phyloP scores from a whole-genome alignment of 2,329 filamentous ascomycete genomes.

The Emergomyces pasteurianus region DNA sequence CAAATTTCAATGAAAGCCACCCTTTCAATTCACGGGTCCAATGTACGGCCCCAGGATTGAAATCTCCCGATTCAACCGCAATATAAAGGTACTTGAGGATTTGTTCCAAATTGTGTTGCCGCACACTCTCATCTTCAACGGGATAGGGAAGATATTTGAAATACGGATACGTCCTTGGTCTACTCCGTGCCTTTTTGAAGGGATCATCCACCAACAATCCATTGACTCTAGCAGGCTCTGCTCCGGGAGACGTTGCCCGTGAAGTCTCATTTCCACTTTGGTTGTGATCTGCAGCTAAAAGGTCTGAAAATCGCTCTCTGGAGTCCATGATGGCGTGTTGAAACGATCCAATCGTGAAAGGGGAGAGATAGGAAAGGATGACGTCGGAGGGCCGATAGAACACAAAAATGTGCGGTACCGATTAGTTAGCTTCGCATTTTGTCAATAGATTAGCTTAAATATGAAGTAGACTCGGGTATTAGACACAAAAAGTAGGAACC shows the following conservation, averaged over 20 bases:
- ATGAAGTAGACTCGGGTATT: not conserved
- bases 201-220: constrained; percentile 36
- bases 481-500: not conserved
- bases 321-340: constrained; percentile 8
- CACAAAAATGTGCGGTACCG: not conserved
- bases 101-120: constrained; percentile 67
- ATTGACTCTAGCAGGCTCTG: constrained; percentile 36
- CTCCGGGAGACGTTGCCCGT: constrained; percentile 72
- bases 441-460: not conserved
- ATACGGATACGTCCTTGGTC: constrained; percentile 85
- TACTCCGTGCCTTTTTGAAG: constrained; percentile 54
- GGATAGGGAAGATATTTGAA: constrained; percentile 79
- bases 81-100: constrained; percentile 93
- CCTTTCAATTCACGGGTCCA: constrained; percentile 94
- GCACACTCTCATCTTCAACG: constrained; percentile 66
- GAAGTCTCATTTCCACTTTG: constrained; percentile 47
- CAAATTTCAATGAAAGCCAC: constrained; percentile 95
- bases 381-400: not conserved
- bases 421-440: not conserved
- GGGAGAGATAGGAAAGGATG: not conserved
- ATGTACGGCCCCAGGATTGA: constrained; percentile 82
- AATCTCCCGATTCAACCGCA: constrained; percentile 82
- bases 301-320: constrained; percentile 7
- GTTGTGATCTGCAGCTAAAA: constrained; percentile 13
- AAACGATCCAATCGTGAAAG: not conserved